Evolutionary conservation across 352 stramenopile species (phyloP).

Genomic region (Peronospora belbahrii): DNA sequence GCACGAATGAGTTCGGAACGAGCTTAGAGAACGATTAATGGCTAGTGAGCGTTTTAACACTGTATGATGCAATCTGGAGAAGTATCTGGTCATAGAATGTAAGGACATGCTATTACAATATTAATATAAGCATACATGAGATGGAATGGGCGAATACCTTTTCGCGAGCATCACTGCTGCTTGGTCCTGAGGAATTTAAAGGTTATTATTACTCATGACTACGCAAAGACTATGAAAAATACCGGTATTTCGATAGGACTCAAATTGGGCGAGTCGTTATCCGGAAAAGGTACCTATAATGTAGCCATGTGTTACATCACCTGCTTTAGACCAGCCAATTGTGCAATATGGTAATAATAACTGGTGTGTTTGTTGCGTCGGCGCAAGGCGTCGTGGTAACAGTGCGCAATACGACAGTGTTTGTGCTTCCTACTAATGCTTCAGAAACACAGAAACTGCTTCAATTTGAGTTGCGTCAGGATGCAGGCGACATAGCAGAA

Average conservation of each 20-base stretch:
- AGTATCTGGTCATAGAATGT: background rate
- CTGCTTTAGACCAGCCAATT: slow-evolving; percentile 17
- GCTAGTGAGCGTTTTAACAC: slow-evolving; percentile 2
- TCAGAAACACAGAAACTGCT: slow-evolving; percentile 17
- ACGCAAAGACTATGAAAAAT: background rate
- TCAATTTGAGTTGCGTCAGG: slow-evolving; percentile 41
- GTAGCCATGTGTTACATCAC: slow-evolving; percentile 22
- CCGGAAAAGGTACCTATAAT: slow-evolving; percentile 2
- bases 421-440: slow-evolving; percentile 29
- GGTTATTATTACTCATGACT: too few species aligned
- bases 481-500: slow-evolving; percentile 13
- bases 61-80: slow-evolving; percentile 14
- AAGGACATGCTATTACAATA: background rate
- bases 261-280: too few species aligned
- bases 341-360: slow-evolving; percentile 8
- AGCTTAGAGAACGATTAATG: slow-evolving; percentile 23
- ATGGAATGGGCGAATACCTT: slow-evolving; percentile 11
- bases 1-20: slow-evolving; percentile 69
- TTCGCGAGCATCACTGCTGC: slow-evolving; percentile 26
- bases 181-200: slow-evolving; percentile 4
- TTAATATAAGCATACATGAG: too few species aligned
- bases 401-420: slow-evolving; percentile 52
- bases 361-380: slow-evolving; percentile 40
- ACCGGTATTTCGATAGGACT: too few species aligned
- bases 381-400: slow-evolving; percentile 34